phyloP scores from a whole-genome alignment of 305 asterid species.

The Fraxinus dipetala region DNA sequence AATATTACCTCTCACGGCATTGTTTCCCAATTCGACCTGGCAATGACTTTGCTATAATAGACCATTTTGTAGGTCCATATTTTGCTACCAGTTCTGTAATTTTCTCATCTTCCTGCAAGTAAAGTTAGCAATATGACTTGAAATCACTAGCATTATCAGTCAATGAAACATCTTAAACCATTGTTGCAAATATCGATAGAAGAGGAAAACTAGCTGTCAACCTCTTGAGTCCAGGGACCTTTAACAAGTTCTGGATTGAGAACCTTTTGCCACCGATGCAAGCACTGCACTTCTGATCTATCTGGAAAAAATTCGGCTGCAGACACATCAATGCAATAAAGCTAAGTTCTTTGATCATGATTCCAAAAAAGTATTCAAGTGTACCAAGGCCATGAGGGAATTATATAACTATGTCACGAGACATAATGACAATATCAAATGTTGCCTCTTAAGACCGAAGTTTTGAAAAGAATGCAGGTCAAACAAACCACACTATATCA shows the following conservation, averaged over 20 bases:
- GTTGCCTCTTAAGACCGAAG: not conserved
- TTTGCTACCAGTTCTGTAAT: slow-evolving; percentile 67
- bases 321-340: slow-evolving; percentile 28
- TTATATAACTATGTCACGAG: slow-evolving; percentile 4
- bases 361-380: not conserved
- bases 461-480: not conserved
- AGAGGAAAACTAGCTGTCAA: slow-evolving; percentile 28
- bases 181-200: slow-evolving; percentile 5
- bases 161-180: slow-evolving; percentile 21
- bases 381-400: slow-evolving; percentile 2
- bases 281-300: slow-evolving; percentile 98
- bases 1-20: slow-evolving; percentile 91
- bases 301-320: slow-evolving; percentile 94
- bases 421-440: not conserved
- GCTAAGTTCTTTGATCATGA: slow-evolving; percentile 7
- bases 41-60: slow-evolving; percentile 82
- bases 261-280: slow-evolving; percentile 99
- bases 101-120: slow-evolving; percentile 80
- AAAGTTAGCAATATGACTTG: slow-evolving; percentile 21
- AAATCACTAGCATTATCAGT: slow-evolving; percentile 16
- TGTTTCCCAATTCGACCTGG: slow-evolving; percentile 99
- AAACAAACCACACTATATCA: not conserved
- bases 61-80: slow-evolving; percentile 96
- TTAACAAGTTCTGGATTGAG: slow-evolving; percentile 95
- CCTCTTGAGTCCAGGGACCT: slow-evolving; percentile 99